Conservation (phyloP, 768 basidiomycete genomes). For the Lactarius quietus region DNA sequence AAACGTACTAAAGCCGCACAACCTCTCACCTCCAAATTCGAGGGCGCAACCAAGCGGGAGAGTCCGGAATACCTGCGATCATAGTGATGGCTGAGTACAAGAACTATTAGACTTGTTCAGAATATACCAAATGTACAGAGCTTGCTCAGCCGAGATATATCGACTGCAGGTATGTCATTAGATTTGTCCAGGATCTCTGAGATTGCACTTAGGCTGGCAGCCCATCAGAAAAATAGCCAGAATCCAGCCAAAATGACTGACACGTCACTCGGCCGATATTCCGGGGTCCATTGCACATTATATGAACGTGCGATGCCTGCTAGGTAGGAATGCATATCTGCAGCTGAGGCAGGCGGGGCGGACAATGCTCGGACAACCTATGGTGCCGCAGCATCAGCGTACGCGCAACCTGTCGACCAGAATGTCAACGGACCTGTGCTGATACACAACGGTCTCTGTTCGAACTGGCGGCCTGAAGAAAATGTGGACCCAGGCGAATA, state of each 20-base stretch:
- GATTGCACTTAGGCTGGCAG: slow-evolving; percentile 47
- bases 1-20: slow-evolving; percentile 1
- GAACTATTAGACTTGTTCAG: slow-evolving; percentile 11
- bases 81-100: slow-evolving; percentile 6
- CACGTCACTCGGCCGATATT: slow-evolving; percentile 60
- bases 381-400: slow-evolving; percentile 5
- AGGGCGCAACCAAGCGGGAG: slow-evolving; percentile 72
- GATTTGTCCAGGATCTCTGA: slow-evolving; percentile 59
- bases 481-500: slow-evolving; percentile 54
- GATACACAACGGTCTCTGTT: slow-evolving; percentile 57
- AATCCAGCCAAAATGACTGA: slow-evolving; percentile 32
- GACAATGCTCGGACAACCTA: slow-evolving; percentile 53
- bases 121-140: slow-evolving; percentile 61
- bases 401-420: neutral
- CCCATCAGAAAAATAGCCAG: slow-evolving; percentile 15
- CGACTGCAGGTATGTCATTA: slow-evolving; percentile 46
- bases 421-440: slow-evolving; percentile 36
- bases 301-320: slow-evolving; percentile 49
- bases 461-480: slow-evolving; percentile 47
- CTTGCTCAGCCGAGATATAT: slow-evolving; percentile 51
- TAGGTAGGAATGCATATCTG: slow-evolving; percentile 54
- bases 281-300: slow-evolving; percentile 58
- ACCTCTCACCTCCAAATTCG: slow-evolving; percentile 69
- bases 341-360: slow-evolving; percentile 52
- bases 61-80: slow-evolving; percentile 76